Evolutionary conservation across 1,284 basidiomycete genomes (phyloP), one percentile per base, ranked within the genome.

Genomic region (Salmacisia buchloeana): DNA sequence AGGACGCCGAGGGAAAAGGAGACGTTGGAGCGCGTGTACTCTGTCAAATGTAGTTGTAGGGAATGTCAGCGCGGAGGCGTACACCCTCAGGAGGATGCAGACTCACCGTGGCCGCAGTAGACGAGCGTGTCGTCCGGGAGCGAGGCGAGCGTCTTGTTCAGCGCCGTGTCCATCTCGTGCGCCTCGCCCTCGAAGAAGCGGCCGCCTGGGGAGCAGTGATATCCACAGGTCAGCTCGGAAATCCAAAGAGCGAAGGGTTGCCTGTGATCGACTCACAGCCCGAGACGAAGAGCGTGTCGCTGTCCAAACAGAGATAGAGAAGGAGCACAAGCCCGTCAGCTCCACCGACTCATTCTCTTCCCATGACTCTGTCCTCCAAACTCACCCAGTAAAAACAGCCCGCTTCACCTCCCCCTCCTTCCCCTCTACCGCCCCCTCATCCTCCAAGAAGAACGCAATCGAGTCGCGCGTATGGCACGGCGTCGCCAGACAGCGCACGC

Each of bases 401-500:
- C 82, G 80, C 72, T 83, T 0, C 87, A 85, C 69, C 86, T 86
- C 71, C n/a, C 62, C 67, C 31, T 60, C 46, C 69, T 83, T 0
- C 86, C 85, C 68, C 86, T 86, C 70, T 15, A 58, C n/a, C n/a
- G n/a, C 31, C 2, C 59, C 35, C 38, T 82, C 69, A 81, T 85
- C 83, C 41, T 89, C 89, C 62, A 89, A 84, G 79, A 89, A 86
- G 83, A 88, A 97, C 82, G 91, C 94, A 76, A 94, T 94, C 45
- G 92, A 94, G 81, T 97, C 94, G 78, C 92, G 91, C 1, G 94
- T 97, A 80, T 97, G 94, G 81, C 93, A 96, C 0, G 94, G 94
- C 0, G 94, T 98, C 13, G 90, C 88, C 21, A 93, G 81, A 36
- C 68, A 70, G 10, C 63, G 71, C 27, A 79, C 73, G 15, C 66